Conservation (phyloP, 306 rosid genomes). For the Gastrolobium bilobum region DNA sequence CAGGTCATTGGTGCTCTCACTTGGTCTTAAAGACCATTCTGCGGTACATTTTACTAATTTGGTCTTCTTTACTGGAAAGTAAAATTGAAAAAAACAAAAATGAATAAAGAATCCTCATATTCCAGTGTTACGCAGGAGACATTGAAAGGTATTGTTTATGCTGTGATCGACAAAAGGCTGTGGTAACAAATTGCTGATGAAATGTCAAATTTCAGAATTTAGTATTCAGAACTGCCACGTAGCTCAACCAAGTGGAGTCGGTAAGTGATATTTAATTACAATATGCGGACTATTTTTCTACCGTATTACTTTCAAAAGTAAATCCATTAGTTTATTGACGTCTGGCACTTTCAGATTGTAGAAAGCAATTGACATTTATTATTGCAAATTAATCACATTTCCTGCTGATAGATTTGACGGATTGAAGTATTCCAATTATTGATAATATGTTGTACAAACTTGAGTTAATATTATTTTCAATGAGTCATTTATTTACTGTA, state of each 20-base stretch:
- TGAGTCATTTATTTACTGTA: neutral
- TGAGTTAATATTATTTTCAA: constrained; percentile 3
- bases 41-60: constrained; percentile 52
- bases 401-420: neutral
- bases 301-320: neutral
- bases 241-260: constrained; percentile 32
- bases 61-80: neutral
- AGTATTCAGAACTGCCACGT: constrained; percentile 9
- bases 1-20: constrained; percentile 79
- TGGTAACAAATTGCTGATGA: constrained; percentile 58
- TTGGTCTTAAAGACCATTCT: constrained; percentile 94
- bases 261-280: neutral
- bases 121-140: constrained; percentile 74
- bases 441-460: constrained; percentile 1
- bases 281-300: neutral
- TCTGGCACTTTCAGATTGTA: constrained; percentile 1
- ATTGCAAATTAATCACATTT: constrained; percentile 33
- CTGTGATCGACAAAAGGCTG: constrained; percentile 70
- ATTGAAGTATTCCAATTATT: constrained; percentile 29
- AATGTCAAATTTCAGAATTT: constrained; percentile 19
- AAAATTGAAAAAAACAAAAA: neutral
- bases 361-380: constrained; percentile 25
- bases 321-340: neutral
- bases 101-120: constrained; percentile 1
- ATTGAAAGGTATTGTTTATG: constrained; percentile 74